Evolutionary conservation across 441 rosid genomes (phyloP), one percentile per base, ranked within the genome.

Genomic region (Euphorbia corollata): DNA sequence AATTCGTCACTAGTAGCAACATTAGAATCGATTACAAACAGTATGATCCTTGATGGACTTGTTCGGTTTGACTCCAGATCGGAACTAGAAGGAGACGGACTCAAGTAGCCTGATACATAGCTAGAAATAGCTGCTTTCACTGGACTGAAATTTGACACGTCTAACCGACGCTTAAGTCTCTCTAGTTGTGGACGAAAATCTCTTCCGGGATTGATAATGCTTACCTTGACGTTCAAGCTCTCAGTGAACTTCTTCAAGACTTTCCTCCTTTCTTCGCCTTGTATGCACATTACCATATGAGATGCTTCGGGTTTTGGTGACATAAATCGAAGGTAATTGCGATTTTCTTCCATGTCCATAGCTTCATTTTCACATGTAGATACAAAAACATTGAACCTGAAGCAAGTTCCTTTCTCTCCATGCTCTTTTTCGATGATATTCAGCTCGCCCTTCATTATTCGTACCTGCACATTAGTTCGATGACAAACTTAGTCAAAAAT

Each of bases 371-470:
- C 71, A 10, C 60, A 63, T 6, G 66, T 16, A 0, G 81, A 57
- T 1, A 81, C 85, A 43, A 78, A 74, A 41, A 84, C 74, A 61
- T 77, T 82, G 80, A 86, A 86, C 77, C 77, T 78, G 82, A 86
- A 86, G 71, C 92, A 81, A 30, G 82, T 78, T 3, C 89, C 89
- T 68, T 68, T 80, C 65, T 84, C 87, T 9, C 82, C 86, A 20
- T 58, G 61, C 55, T 79, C 86, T 75, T 81, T 84, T 41, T 84
- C 87, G 16, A 79, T 77, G 39, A 86, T 82, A 54, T 66, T 63
- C 15, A 86, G 68, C 30, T 86, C 91, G 27, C 86, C 89, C 27
- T 79, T 78, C 91, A 83, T 86, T 23, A 84, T 43, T 16, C 78
- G 82, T 8, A 82, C 87, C 86, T 82, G 20, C 2, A 67, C 36